phyloP scores from a whole-genome alignment of 495 filamentous ascomycete species.

The Cairneyella variabilis region DNA sequence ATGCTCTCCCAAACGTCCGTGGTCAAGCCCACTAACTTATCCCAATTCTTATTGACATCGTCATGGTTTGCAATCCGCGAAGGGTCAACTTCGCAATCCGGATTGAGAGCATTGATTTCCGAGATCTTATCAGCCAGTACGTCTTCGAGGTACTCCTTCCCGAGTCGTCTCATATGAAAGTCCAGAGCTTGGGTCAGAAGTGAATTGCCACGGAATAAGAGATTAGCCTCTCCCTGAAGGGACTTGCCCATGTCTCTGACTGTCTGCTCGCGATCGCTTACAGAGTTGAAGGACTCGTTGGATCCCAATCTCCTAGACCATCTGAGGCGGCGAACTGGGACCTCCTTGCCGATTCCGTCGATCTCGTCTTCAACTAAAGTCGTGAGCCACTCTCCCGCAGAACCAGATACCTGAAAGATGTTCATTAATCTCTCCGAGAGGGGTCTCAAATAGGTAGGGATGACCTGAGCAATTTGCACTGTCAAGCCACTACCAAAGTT shows the following conservation, averaged over 20 bases:
- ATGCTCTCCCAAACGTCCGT: conserved; percentile 85
- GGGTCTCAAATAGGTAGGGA: conserved; percentile 71
- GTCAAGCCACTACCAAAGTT: conserved; percentile 80
- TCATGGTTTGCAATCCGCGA: conserved; percentile 64
- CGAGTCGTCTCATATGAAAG: conserved; percentile 89
- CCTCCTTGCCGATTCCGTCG: conserved; percentile 82
- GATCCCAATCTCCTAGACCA: conserved; percentile 76
- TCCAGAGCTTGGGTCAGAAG: conserved; percentile 92
- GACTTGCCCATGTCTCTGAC: conserved; percentile 62
- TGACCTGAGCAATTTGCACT: conserved; percentile 72
- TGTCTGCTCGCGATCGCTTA: conserved; percentile 44
- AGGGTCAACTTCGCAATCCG: conserved; percentile 94
- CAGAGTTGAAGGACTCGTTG: conserved; percentile 67
- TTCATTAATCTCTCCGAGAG: conserved; percentile 87
- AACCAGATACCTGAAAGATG: conserved; percentile 94
- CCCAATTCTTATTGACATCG: conserved; percentile 83
- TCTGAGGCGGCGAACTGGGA: conserved; percentile 61
- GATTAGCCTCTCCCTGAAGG: conserved; percentile 76
- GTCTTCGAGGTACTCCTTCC: conserved; percentile 89
- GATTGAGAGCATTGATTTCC: conserved; percentile 83
- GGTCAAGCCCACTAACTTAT: conserved; percentile 68
- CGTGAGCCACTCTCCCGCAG: conserved; percentile 86
- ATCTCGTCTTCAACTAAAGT: conserved; percentile 95
- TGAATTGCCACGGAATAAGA: conserved; percentile 94
- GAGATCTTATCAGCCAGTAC: conserved; percentile 78